Percentiles rank a stretch among this genome's conserved stretches.
These are phyloP conservation scores for Cicer arietinum DNA, from an alignment of 306 rosid species.

Conservation along the genomic window DNA sequence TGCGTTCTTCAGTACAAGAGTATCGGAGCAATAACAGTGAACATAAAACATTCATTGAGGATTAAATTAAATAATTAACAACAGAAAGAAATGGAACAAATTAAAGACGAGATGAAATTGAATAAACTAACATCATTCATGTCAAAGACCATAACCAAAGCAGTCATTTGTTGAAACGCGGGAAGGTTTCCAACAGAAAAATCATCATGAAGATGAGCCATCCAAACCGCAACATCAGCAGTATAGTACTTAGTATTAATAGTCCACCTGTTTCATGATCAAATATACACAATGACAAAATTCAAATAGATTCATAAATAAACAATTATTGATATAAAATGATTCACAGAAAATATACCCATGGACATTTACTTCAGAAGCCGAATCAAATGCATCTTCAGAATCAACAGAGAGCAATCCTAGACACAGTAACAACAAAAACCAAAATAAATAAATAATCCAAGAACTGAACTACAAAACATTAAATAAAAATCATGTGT, in stretches of 20 bases:
- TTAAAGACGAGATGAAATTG: not conserved
- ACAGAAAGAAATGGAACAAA: conserved; percentile 18
- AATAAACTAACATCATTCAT: conserved; percentile 70
- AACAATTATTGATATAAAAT: conserved; percentile 30
- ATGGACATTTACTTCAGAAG: conserved; percentile 59
- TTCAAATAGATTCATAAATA: conserved; percentile 3
- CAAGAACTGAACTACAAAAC: not conserved
- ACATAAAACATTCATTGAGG: not conserved
- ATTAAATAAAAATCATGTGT: not conserved
- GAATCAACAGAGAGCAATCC: conserved; percentile 70
- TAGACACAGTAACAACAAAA: conserved; percentile 43
- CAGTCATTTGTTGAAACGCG: conserved; percentile 56
- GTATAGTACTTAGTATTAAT: conserved; percentile 78
- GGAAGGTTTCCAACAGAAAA: conserved; percentile 62
- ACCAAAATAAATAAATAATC: not conserved
- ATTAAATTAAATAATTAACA: not conserved
- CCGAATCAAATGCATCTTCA: conserved; percentile 68
- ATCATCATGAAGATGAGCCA: conserved; percentile 72
- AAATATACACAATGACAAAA: conserved; percentile 9
- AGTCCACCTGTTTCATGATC: conserved; percentile 67
- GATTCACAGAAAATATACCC: conserved; percentile 58
- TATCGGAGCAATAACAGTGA: conserved; percentile 2
- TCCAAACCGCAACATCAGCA: conserved; percentile 80
- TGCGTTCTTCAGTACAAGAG: not conserved
- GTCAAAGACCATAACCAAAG: conserved; percentile 88